Conservation (phyloP, 306 rosid genomes). For the Myrica gale region DNA sequence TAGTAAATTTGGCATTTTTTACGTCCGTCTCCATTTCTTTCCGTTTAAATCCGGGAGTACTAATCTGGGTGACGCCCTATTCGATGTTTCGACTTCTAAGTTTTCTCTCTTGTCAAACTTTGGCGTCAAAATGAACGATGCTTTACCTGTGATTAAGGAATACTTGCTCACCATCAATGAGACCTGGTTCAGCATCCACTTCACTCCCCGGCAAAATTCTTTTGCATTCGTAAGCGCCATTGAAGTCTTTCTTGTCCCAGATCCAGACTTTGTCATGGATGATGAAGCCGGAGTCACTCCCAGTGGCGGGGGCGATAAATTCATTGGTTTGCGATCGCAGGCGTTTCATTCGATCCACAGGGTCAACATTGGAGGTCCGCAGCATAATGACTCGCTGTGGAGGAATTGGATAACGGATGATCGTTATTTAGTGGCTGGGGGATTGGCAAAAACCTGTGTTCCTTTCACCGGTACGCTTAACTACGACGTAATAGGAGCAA, state of each 20-base stretch:
- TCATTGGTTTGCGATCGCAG: slow-evolving; percentile 6
- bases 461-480: fast-evolving
- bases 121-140: background rate
- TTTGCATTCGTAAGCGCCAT: slow-evolving; percentile 54
- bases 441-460: background rate
- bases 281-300: fast-evolving
- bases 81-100: slow-evolving; percentile 34
- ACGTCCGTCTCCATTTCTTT: slow-evolving; percentile 54
- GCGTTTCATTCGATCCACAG: slow-evolving; percentile 30
- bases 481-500: background rate
- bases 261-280: background rate
- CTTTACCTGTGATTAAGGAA: slow-evolving; percentile 26
- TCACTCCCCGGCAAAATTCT: slow-evolving; percentile 23
- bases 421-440: background rate
- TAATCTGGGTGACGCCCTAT: slow-evolving; percentile 34
- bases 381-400: background rate
- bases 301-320: background rate
- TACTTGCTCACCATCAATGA: slow-evolving; percentile 10
- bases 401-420: slow-evolving; percentile 47
- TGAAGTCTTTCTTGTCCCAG: slow-evolving; percentile 41
- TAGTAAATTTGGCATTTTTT: slow-evolving; percentile 12
- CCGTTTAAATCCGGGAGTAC: slow-evolving; percentile 25
- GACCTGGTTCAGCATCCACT: slow-evolving; percentile 17
- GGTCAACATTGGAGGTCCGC: slow-evolving; percentile 40
- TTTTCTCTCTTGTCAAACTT: slow-evolving; percentile 29